Base-by-base conservation (phyloP, 805 yeast genomes). In the Yamadazyma sp. region DNA sequence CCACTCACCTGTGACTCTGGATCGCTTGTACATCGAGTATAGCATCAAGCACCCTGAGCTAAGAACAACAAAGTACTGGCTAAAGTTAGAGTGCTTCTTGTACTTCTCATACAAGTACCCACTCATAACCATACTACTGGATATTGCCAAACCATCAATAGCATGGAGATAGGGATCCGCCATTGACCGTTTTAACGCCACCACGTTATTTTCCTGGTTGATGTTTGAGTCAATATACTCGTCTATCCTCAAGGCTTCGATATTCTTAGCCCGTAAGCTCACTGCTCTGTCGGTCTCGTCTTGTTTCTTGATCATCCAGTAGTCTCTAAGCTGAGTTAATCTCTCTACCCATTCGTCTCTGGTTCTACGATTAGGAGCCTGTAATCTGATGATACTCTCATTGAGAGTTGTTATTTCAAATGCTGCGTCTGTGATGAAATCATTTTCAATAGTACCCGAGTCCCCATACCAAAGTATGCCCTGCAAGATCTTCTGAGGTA, bases 81-180 rank as follows among this genome's bases (percentile, higher is more conserved):
- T 62, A 60, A 90, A 91, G 23, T 76, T 68, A 1, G 86, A 60
- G 53, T 83, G 89, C 53, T 80, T 85, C 41, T 75, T 77, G 3
- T 77, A 70, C 50, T 89, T 90, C 46, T 78, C 78, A 53, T 75
- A 89, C 17, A 91, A 55, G 21, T 67, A 58, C 0, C 96, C 96
- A 42, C 78, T 73, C 61, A 70, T 70, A 15, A 82, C 61, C 3
- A 90, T 60, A 8, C 82, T 71, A 11, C 79, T 74, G 17, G 79
- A 71, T 59, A 82, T 67, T 0, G 91, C 70, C 35, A 78, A 55
- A 3, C 80, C 64, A 8, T 82, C 77, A 14, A 80, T 71, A 45
- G 78, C 76, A 52, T 76, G 77, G 3, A 78, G 55, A 7, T 45
- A 42, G 0, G 82, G 67, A 47, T 82, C 80, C 0, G 87, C 76